These are phyloP conservation scores for Juglanconis oblonga DNA, from an alignment of 2,329 filamentous ascomycete species.

Conservation along the genomic window DNA sequence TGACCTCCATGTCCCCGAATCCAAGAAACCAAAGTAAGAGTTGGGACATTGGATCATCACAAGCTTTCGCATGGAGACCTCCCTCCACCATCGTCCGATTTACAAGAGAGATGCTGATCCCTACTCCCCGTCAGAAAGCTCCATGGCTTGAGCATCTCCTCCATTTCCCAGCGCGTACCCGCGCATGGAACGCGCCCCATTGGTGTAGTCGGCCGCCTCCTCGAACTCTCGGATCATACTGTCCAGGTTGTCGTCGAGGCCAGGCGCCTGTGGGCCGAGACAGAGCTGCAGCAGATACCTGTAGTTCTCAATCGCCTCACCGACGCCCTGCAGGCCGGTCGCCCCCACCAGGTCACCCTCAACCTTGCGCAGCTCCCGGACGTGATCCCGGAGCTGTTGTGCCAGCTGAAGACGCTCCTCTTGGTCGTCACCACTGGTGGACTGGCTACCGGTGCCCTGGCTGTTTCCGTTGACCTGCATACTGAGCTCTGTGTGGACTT, in stretches of 20 bases:
- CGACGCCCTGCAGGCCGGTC: slow-evolving; percentile 65
- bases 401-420: slow-evolving; percentile 58
- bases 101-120: background rate
- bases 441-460: slow-evolving; percentile 26
- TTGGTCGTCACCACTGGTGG: slow-evolving; percentile 37
- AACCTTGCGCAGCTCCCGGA: slow-evolving; percentile 58
- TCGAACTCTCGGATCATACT: slow-evolving; percentile 62
- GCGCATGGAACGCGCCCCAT: slow-evolving; percentile 12
- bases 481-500: slow-evolving; percentile 48
- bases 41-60: no score
- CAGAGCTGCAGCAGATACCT: slow-evolving; percentile 66
- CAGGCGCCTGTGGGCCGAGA: slow-evolving; percentile 65
- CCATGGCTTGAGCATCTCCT: slow-evolving; percentile 24
- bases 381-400: slow-evolving; percentile 52
- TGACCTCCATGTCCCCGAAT: no score
- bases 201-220: slow-evolving; percentile 52
- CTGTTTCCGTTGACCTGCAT: slow-evolving; percentile 43
- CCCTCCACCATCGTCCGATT: no score
- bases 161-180: slow-evolving; percentile 7
- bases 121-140: slow-evolving; percentile 27
- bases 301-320: slow-evolving; percentile 73
- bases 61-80: no score
- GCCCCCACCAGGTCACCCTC: slow-evolving; percentile 68
- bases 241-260: slow-evolving; percentile 63
- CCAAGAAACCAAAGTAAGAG: no score